A percentile compares a stretch with the other conserved stretches of the same genome.
Evolutionary conservation across 2,329 filamentous ascomycete species (phyloP).

Genomic region (Colletotrichum sp.): DNA sequence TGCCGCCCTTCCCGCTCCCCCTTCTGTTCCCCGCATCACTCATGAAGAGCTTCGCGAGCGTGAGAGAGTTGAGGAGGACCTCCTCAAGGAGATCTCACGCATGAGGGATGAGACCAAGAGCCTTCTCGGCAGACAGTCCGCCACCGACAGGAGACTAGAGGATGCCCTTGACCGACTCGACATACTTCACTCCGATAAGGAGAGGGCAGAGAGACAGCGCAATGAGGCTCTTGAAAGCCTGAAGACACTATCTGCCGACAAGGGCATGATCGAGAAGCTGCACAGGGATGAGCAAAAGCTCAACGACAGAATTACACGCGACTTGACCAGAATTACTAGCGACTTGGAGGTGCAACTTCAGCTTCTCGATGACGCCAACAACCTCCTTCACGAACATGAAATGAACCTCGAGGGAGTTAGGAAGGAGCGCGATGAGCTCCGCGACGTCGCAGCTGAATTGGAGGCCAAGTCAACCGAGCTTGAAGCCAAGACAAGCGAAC

Average conservation of each 20-base stretch:
- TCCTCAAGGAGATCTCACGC: slow-evolving; percentile 14
- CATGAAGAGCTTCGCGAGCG: slow-evolving; percentile 9
- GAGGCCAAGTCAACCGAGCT: not conserved
- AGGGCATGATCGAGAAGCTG: slow-evolving; percentile 2
- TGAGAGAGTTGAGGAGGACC: slow-evolving; percentile 6
- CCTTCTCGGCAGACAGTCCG: slow-evolving; percentile 12
- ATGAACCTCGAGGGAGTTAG: not conserved
- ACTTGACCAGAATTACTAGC: slow-evolving; percentile 2
- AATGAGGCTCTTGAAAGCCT: not conserved
- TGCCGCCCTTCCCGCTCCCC: slow-evolving; percentile 6
- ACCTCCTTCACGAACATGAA: slow-evolving; percentile 3
- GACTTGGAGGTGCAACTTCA: slow-evolving; percentile 15
- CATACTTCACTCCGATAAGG: not conserved
- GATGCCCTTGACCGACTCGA: slow-evolving; percentile 3
- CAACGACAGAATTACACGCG: slow-evolving; percentile 6
- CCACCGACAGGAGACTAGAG: slow-evolving; percentile 14
- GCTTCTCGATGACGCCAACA: slow-evolving; percentile 13
- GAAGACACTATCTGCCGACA: slow-evolving; percentile 7
- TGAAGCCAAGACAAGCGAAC: not conserved
- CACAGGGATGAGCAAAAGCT: slow-evolving; percentile 2
- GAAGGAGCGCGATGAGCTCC: slow-evolving; percentile 15
- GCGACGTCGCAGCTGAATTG: not conserved
- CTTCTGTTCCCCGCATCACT: slow-evolving; percentile 2
- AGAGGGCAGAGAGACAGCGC: not conserved
- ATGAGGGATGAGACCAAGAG: slow-evolving; percentile 16